Percentiles rank a stretch among this genome's conserved stretches.
Conservation (phyloP, 108 stramenopile species). For the Cyclotella cryptica region DNA sequence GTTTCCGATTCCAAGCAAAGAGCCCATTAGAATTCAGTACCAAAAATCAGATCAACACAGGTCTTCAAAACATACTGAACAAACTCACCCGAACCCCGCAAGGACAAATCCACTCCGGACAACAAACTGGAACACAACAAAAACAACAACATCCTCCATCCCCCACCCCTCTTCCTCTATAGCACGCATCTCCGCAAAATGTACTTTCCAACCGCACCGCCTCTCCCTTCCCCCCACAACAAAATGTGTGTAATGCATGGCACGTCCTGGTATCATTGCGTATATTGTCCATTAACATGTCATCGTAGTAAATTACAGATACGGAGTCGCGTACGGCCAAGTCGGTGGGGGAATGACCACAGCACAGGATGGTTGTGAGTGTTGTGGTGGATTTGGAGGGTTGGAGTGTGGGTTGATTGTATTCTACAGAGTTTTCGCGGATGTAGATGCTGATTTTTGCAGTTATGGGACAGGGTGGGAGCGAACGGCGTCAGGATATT, state of each 20-base stretch:
- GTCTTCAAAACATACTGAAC: background rate
- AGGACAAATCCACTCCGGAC: constrained; percentile 47
- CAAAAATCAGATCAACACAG: background rate
- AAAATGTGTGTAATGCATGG: constrained; percentile 53
- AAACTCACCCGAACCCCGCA: constrained; percentile 49
- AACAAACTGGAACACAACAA: constrained; percentile 45
- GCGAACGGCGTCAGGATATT: background rate
- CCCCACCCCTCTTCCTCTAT: constrained; percentile 32
- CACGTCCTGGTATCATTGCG: constrained; percentile 62
- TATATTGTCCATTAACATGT: constrained; percentile 55
- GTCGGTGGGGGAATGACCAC: constrained; percentile 45
- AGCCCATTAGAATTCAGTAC: too few relatives aligned
- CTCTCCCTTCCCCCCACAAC: constrained; percentile 63
- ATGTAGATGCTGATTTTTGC: constrained; percentile 50
- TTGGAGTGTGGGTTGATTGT: constrained; percentile 59
- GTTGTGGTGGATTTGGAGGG: constrained; percentile 35
- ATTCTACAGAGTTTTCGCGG: constrained; percentile 67
- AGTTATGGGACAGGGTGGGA: background rate
- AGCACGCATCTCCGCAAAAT: constrained; percentile 53
- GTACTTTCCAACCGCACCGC: constrained; percentile 53
- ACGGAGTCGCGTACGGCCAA: constrained; percentile 60
- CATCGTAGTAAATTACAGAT: constrained; percentile 66
- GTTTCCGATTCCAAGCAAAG: too few relatives aligned
- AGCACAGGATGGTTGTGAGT: constrained; percentile 38
- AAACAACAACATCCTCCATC: constrained; percentile 26